Conservation (phyloP, 1,139 yeast genomes). For the Geotrichum fermentans region DNA sequence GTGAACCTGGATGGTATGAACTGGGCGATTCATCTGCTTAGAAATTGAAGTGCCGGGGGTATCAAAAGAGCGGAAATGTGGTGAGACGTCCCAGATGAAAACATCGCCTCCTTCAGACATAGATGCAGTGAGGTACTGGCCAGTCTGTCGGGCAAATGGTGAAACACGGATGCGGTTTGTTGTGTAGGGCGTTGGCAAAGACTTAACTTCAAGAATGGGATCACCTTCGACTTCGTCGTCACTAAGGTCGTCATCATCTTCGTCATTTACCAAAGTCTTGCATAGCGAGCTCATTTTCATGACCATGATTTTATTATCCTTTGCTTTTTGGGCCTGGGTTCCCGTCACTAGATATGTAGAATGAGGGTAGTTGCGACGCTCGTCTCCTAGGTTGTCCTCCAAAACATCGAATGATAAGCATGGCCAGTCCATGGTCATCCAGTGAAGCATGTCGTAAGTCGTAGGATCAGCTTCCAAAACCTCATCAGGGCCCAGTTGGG, state of each 20-base stretch:
- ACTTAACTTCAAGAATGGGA: constrained; percentile 82
- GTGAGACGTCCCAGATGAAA: constrained; percentile 69
- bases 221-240: constrained; percentile 68
- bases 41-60: constrained; percentile 82
- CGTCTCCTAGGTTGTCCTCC: constrained; percentile 82
- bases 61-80: constrained; percentile 79
- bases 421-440: constrained; percentile 94
- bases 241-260: constrained; percentile 65
- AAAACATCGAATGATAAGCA: constrained; percentile 84
- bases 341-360: constrained; percentile 83
- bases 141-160: constrained; percentile 70
- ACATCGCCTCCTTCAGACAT: constrained; percentile 92
- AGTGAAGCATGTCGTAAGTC: constrained; percentile 94
- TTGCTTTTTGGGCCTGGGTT: constrained; percentile 83
- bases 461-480: constrained; percentile 94
- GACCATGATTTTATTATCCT: constrained; percentile 82
- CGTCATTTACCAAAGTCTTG: constrained; percentile 80
- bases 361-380: constrained; percentile 87
- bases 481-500: constrained; percentile 89
- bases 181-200: constrained; percentile 70
- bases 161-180: constrained; percentile 86
- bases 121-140: constrained; percentile 82
- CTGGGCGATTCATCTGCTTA: constrained; percentile 70
- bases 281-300: constrained; percentile 77
- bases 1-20: constrained; percentile 78